Percentiles rank a stretch among this genome's conserved stretches.
These are phyloP conservation scores for Bondarzewia mesenterica DNA, from an alignment of 1,284 basidiomycete species.

Conservation along the genomic window DNA sequence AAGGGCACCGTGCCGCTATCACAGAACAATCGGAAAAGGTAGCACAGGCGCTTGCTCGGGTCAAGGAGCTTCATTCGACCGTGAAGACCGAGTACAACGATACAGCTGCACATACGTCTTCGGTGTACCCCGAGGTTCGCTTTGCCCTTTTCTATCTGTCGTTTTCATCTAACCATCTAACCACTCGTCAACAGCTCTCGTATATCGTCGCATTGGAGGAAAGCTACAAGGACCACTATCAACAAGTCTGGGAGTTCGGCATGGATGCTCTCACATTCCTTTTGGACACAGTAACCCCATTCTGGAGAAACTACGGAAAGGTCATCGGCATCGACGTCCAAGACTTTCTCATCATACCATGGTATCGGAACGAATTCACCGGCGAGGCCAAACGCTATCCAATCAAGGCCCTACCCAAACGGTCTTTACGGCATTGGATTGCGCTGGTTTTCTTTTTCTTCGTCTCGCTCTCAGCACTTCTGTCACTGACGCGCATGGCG, in stretches of 20 bases:
- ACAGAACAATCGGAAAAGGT: conserved; percentile 38
- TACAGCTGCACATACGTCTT: conserved; percentile 61
- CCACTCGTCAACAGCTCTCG: conserved; percentile 41
- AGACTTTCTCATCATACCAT: conserved; percentile 70
- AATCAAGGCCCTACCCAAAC: conserved; percentile 47
- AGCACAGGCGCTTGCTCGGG: conserved; percentile 35
- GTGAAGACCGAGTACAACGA: conserved; percentile 61
- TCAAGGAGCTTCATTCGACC: conserved; percentile 42
- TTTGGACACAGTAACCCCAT: conserved; percentile 63
- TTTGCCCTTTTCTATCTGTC: not conserved
- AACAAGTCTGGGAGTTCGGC: conserved; percentile 68
- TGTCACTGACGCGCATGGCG: conserved; percentile 49
- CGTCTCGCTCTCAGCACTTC: conserved; percentile 32
- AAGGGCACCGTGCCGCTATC: conserved; percentile 29
- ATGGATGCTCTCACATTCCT: conserved; percentile 67
- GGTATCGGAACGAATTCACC: conserved; percentile 75
- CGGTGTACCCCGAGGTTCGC: conserved; percentile 65
- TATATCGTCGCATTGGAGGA: conserved; percentile 61
- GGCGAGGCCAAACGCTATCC: conserved; percentile 63
- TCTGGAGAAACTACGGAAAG: conserved; percentile 73
- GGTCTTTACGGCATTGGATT: conserved; percentile 61
- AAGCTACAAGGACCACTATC: conserved; percentile 66
- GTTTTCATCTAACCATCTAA: not conserved
- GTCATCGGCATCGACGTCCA: conserved; percentile 67
- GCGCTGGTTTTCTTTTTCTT: conserved; percentile 45